Evolutionary conservation across 176 grass and related monocot genomes (phyloP).

Genomic region (Avena atlantica): DNA sequence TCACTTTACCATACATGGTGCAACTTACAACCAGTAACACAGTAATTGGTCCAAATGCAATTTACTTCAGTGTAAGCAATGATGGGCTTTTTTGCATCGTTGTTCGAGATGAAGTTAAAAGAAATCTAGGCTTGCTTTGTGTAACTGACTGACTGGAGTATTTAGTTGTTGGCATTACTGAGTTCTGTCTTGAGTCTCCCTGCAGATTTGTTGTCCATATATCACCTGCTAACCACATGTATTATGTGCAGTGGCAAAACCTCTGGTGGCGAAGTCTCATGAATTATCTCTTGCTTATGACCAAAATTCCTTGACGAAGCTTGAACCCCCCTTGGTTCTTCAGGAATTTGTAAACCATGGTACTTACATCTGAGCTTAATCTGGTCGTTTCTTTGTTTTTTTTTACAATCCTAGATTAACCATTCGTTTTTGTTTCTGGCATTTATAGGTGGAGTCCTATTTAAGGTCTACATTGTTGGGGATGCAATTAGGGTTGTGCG

Average conservation of each 20-base stretch:
- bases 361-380: constrained; percentile 33
- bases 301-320: constrained; percentile 73
- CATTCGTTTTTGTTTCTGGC: constrained; percentile 27
- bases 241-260: constrained; percentile 85
- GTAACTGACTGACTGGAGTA: not conserved
- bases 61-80: not conserved
- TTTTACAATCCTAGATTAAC: constrained; percentile 20
- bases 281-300: constrained; percentile 96
- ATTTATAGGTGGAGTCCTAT: constrained; percentile 81
- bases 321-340: constrained; percentile 88
- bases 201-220: not conserved
- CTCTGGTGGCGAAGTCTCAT: constrained; percentile 88
- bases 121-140: not conserved
- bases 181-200: constrained; percentile 1
- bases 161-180: constrained; percentile 6
- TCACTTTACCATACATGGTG: not conserved
- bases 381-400: not conserved
- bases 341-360: constrained; percentile 98
- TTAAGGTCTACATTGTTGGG: constrained; percentile 98
- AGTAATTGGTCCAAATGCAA: not conserved
- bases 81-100: not conserved
- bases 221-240: constrained; percentile 13
- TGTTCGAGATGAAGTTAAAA: not conserved
- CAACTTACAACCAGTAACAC: constrained; percentile 5
- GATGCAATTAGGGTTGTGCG: constrained; percentile 85